phyloP scores from a whole-genome alignment of 306 rosid genomes.

The Quillaja saponaria region DNA sequence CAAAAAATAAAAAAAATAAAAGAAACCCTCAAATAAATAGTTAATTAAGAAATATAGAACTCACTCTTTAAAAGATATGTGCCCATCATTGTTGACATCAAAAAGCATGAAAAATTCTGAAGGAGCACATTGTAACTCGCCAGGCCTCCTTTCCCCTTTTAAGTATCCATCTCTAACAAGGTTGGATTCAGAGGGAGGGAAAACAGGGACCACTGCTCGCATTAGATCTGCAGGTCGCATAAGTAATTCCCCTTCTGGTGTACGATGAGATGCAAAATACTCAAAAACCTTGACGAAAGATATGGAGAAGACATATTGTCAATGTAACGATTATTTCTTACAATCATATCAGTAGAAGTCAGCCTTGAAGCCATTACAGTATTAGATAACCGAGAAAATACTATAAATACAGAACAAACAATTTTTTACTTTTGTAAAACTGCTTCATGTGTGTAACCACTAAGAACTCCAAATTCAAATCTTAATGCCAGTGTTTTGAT shows the following conservation, averaged over 20 bases:
- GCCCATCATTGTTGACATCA: constrained; percentile 71
- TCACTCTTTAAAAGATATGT: constrained; percentile 88
- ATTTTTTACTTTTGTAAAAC: too few relatives aligned
- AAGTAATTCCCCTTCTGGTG: constrained; percentile 68
- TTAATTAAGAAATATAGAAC: constrained; percentile 24
- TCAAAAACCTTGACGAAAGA: constrained; percentile 69
- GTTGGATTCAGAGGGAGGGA: constrained; percentile 93
- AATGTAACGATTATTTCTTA: constrained; percentile 16
- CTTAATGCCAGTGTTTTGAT: not conserved
- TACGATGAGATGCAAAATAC: constrained; percentile 77
- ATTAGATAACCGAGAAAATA: not conserved
- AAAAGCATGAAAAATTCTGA: constrained; percentile 86
- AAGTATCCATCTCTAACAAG: constrained; percentile 89
- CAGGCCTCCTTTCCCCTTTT: constrained; percentile 83
- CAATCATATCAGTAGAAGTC: not conserved
- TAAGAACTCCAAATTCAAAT: not conserved
- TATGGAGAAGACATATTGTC: constrained; percentile 27
- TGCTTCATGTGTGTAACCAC: too few relatives aligned
- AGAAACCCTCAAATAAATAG: not conserved
- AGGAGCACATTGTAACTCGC: constrained; percentile 67
- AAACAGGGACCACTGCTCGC: constrained; percentile 95
- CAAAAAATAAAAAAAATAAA: not conserved
- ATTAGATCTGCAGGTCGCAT: constrained; percentile 83
- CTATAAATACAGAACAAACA: too few relatives aligned
- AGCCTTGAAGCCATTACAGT: not conserved